Evolutionary conservation across 2,329 filamentous ascomycete genomes (phyloP), one percentile per base, ranked within the genome.

Genomic region (Venturia nashicola): DNA sequence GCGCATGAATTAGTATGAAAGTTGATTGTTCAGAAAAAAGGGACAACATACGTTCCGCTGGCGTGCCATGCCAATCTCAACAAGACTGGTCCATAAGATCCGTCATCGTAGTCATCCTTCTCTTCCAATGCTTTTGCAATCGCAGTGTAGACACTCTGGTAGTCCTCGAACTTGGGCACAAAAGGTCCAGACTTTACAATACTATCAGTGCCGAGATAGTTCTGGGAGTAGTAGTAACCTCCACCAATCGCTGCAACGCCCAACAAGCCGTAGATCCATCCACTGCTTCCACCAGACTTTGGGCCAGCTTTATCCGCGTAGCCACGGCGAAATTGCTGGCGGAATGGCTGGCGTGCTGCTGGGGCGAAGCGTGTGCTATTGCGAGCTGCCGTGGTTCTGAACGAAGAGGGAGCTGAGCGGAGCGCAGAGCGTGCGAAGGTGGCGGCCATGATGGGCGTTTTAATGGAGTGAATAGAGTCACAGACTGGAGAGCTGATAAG

Each of bases 61-160:
- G 88, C 86, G 80, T 97, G 94, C 93, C 94, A 97, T 67, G 91
- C 93, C 69, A 97, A 84, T 71, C 93, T 86, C 68, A 97, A 79
- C 64, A 97, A 81, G 66, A 97, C 91, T 36, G 93, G 94, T 65
- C 91, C 93, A 74, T 95, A 97, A 80, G 89, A 94, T 70, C 94
- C 93, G 76, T 99, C 93, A 72, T 97, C 93, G 75, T 97, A 97
- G 69, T 97, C 88, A 70, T 94, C 90, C 74, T 96, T 86, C 78
- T 97, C 90, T 76, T 94, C 87, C 64, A 97, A 80, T 66, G 82
- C 82, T 72, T 81, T 78, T 64, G 93, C 92, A 70, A 97, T 86
- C 72, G 87, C 87, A 75, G 97, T 84, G 81, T 97, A 97, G 63
- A 97, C 90, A 77, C 90, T 88, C 82, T 97, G 91, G 82, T 96